Percentiles rank a stretch among this genome's conserved stretches.
Conservation (phyloP, 352 stramenopile species). For the Globisporangium iwayamae region DNA sequence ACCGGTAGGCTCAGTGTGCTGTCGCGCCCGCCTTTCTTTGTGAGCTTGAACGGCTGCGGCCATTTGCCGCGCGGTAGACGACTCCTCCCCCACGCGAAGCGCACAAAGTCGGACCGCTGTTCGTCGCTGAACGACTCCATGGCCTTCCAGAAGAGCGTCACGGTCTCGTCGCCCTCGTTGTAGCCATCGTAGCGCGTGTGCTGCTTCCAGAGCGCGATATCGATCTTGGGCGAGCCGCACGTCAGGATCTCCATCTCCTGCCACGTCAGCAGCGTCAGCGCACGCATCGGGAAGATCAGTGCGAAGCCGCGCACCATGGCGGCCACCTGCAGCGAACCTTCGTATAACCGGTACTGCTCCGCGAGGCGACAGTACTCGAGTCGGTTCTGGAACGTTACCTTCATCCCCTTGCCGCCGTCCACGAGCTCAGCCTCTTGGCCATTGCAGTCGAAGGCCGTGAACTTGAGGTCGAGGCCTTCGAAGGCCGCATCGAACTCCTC, state of each 20-base stretch:
- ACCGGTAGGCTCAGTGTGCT: conserved; percentile 83
- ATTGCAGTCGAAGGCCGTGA: conserved; percentile 83
- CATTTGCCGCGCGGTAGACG: conserved; percentile 87
- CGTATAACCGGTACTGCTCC: conserved; percentile 75
- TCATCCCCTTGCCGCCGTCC: conserved; percentile 52
- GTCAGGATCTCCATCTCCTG: conserved; percentile 91
- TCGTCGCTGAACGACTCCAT: conserved; percentile 86
- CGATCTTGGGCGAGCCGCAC: conserved; percentile 89
- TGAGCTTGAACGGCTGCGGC: conserved; percentile 91
- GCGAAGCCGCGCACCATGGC: conserved; percentile 81
- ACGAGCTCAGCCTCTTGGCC: conserved; percentile 82
- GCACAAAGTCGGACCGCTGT: conserved; percentile 88
- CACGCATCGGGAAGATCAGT: conserved; percentile 81
- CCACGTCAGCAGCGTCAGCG: conserved; percentile 87
- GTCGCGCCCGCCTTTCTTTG: conserved; percentile 84
- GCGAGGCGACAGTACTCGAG: conserved; percentile 80
- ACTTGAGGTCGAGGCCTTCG: conserved; percentile 69
- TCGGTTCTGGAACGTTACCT: conserved; percentile 84
- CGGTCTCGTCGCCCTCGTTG: conserved; percentile 71
- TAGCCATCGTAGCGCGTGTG: conserved; percentile 90
- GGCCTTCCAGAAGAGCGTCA: conserved; percentile 89
- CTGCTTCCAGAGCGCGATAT: conserved; percentile 83
- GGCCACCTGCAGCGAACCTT: conserved; percentile 63
- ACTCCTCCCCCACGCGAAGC: conserved; percentile 93
- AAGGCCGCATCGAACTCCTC: conserved; percentile 80